Evolutionary conservation across 768 basidiomycete genomes (phyloP).

Genomic region (Solioccasus polychromus): DNA sequence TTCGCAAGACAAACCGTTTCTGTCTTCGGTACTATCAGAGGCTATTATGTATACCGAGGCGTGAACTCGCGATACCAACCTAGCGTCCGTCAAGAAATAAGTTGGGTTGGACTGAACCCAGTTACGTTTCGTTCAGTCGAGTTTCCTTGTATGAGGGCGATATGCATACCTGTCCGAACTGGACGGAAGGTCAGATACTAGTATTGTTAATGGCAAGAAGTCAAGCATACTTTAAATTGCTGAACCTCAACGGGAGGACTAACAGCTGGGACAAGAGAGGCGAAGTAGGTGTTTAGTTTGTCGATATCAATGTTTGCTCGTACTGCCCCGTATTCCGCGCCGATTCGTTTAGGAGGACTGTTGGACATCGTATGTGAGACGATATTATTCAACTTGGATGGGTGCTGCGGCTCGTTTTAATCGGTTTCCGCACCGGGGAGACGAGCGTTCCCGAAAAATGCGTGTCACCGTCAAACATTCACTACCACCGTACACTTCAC

Average conservation of each 20-base stretch:
- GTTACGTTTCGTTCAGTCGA: constrained; percentile 2
- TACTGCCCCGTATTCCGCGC: constrained; percentile 73
- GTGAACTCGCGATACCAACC: constrained; percentile 38
- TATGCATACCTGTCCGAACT: constrained; percentile 82
- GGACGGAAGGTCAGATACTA: constrained; percentile 4
- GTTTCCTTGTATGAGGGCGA: background rate
- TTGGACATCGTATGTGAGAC: constrained; percentile 18
- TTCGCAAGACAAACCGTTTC: constrained; percentile 78
- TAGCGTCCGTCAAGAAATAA: constrained; percentile 83
- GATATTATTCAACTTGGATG: background rate
- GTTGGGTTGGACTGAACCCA: constrained; percentile 84
- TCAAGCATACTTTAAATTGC: constrained; percentile 85
- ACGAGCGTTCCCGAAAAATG: background rate
- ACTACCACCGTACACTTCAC: too few relatives aligned
- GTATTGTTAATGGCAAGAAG: background rate
- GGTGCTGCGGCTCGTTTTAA: background rate
- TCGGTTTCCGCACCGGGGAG: too few relatives aligned
- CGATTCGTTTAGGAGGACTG: constrained; percentile 45
- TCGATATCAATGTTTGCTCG: constrained; percentile 66
- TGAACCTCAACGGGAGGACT: constrained; percentile 70
- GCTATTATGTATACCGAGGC: constrained; percentile 1
- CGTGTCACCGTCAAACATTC: background rate
- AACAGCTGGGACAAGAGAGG: constrained; percentile 50
- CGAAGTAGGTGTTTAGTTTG: constrained; percentile 65
- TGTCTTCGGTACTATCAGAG: constrained; percentile 33